Evolutionary conservation across 768 basidiomycete genomes (phyloP).

Genomic region (Rhodotorula taiwanensis): DNA sequence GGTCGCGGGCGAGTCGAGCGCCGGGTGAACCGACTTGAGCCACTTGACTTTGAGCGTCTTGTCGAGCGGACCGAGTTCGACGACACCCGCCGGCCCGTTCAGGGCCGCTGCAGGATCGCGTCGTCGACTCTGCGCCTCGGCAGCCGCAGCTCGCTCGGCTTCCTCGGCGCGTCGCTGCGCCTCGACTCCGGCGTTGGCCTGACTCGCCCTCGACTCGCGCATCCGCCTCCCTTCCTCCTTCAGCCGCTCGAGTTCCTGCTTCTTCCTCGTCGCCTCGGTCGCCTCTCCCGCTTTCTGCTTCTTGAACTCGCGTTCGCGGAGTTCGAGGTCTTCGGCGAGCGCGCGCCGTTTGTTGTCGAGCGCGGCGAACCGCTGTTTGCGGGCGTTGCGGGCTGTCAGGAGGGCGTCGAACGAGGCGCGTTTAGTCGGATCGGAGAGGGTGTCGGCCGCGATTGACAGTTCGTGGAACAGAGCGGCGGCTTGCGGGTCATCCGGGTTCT

Average conservation of each 20-base stretch:
- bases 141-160: too few relatives aligned
- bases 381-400: conserved; percentile 26
- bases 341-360: conserved; percentile 38
- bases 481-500: conserved; percentile 38
- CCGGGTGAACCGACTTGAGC: conserved; percentile 4
- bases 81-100: background rate
- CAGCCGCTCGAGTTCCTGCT: conserved; percentile 34
- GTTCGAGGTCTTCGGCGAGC: conserved; percentile 35
- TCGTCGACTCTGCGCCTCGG: too few relatives aligned
- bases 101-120: too few relatives aligned
- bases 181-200: background rate
- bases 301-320: conserved; percentile 37
- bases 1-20: background rate
- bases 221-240: conserved; percentile 37
- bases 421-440: conserved; percentile 35
- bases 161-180: background rate
- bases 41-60: conserved; percentile 39
- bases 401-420: conserved; percentile 32
- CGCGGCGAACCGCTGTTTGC: conserved; percentile 35
- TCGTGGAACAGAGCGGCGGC: conserved; percentile 39
- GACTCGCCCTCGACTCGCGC: conserved; percentile 18
- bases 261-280: conserved; percentile 8
- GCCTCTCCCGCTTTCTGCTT: conserved; percentile 23
- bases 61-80: conserved; percentile 37
- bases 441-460: conserved; percentile 31